Evolutionary conservation across 352 stramenopile species (phyloP), one percentile per base, ranked within the genome.

Genomic region (Aphanomyces astaci): DNA sequence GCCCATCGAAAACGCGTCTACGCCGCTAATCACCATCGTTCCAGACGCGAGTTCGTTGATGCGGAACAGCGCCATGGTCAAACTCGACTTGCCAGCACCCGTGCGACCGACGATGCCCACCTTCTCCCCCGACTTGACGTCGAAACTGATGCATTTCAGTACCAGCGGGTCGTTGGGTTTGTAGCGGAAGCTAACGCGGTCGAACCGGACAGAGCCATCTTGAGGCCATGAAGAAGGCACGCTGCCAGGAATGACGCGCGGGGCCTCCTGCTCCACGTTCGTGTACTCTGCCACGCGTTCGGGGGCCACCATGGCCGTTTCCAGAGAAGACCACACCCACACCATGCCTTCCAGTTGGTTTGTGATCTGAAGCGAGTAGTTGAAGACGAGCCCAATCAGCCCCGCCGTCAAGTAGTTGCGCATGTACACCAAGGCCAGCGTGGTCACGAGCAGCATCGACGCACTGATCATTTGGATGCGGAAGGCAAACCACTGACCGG

Each of bases 11-110:
- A 59, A 69, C n/a, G 93, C 53, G 70, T 94, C 77, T 15, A 90
- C 65, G 22, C 84, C 87, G 73, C 94, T 84, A 17, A 96, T 75
- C 24, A 76, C 30, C 53, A 96, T 89, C 4, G 31, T 67, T 39
- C 89, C 89, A 17, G 66, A 74, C 63, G 80, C 76, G 27, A 90
- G 76, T 45, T n/a, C n/a, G n/a, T n/a, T n/a, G n/a, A n/a, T n/a
- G n/a, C n/a, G n/a, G n/a, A n/a, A n/a, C n/a, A n/a, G n/a, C n/a
- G n/a, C n/a, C n/a, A n/a, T n/a, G n/a, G n/a, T n/a, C n/a, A n/a
- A n/a, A n/a, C n/a, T n/a, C n/a, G n/a, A n/a, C n/a, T n/a, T n/a
- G n/a, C n/a, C n/a, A n/a, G n/a, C n/a, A n/a, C n/a, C n/a, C n/a
- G n/a, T n/a, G n/a, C n/a, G n/a, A n/a, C n/a, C n/a, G n/a, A n/a